Conservation (phyloP, 2,329 filamentous ascomycete genomes). For the Cryoendolithus antarcticus region DNA sequence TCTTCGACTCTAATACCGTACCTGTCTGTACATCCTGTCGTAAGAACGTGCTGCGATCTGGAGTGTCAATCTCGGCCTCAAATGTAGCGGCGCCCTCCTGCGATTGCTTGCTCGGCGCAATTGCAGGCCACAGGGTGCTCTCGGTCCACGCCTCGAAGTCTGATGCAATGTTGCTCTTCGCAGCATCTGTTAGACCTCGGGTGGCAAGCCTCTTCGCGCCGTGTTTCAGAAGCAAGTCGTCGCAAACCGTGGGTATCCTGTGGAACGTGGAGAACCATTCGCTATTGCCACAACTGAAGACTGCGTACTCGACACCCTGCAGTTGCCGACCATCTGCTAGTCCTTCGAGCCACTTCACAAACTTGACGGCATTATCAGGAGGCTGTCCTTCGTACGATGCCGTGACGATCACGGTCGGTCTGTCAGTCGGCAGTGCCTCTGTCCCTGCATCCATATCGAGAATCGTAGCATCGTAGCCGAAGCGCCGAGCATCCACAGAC, state of each 20-base stretch:
- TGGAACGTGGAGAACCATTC: slow-evolving; percentile 30
- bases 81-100: not conserved
- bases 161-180: slow-evolving; percentile 27
- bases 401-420: slow-evolving; percentile 26
- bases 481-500: slow-evolving; percentile 21
- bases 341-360: slow-evolving; percentile 25
- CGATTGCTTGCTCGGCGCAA: not conserved
- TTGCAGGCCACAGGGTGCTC: not conserved
- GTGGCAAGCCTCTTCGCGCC: slow-evolving; percentile 21
- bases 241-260: slow-evolving; percentile 25
- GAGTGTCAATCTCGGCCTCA: slow-evolving; percentile 1
- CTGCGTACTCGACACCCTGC: slow-evolving; percentile 24
- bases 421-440: slow-evolving; percentile 22
- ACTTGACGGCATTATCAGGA: slow-evolving; percentile 29
- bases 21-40: slow-evolving; percentile 51
- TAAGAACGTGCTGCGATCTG: slow-evolving; percentile 21
- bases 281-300: slow-evolving; percentile 29
- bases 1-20: slow-evolving; percentile 40
- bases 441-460: slow-evolving; percentile 23
- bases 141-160: slow-evolving; percentile 31
- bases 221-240: slow-evolving; percentile 18
- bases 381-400: slow-evolving; percentile 30
- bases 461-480: slow-evolving; percentile 25
- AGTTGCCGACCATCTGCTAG: slow-evolving; percentile 17
- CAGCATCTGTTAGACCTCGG: slow-evolving; percentile 25